phyloP scores from a whole-genome alignment of 805 yeast genomes.

The Lachancea waltii region DNA sequence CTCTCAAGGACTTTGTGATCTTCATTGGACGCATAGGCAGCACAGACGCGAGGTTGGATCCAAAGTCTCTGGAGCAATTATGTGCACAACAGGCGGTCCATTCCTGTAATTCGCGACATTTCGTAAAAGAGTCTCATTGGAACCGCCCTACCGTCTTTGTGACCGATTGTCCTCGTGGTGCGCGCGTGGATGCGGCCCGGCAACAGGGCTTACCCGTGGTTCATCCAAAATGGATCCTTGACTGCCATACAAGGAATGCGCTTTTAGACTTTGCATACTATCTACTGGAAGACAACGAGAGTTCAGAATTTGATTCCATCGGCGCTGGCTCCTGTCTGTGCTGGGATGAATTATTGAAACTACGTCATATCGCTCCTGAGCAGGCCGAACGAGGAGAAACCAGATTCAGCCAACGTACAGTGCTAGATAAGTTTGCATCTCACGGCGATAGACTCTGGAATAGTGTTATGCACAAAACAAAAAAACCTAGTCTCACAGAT shows the following conservation, averaged over 20 bases:
- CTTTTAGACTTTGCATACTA: constrained; percentile 35
- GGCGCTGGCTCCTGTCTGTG: constrained; percentile 31
- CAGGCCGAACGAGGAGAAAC: neutral
- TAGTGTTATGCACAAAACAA: constrained; percentile 19
- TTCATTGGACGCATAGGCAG: constrained; percentile 27
- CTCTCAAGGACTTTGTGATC: constrained; percentile 21
- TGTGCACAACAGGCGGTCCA: constrained; percentile 7
- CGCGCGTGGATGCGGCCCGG: constrained; percentile 34
- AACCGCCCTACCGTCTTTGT: constrained; percentile 20
- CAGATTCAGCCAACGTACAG: constrained; percentile 3
- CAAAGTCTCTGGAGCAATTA: constrained; percentile 4
- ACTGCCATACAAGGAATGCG: constrained; percentile 37
- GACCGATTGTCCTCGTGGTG: constrained; percentile 24
- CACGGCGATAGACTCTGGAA: constrained; percentile 28
- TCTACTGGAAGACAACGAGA: constrained; percentile 17
- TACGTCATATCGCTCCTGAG: neutral
- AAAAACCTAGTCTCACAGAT: constrained; percentile 1
- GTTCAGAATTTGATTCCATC: constrained; percentile 23
- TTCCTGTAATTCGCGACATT: constrained; percentile 10
- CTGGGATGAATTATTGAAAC: constrained; percentile 17
- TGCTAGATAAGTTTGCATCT: constrained; percentile 23
- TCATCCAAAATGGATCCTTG: constrained; percentile 39
- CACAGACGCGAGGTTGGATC: constrained; percentile 1
- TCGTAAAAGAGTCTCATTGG: constrained; percentile 10
- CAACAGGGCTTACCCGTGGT: constrained; percentile 37